phyloP scores from a whole-genome alignment of 805 yeast genomes.

The Metschnikowia baotianmanensis region DNA sequence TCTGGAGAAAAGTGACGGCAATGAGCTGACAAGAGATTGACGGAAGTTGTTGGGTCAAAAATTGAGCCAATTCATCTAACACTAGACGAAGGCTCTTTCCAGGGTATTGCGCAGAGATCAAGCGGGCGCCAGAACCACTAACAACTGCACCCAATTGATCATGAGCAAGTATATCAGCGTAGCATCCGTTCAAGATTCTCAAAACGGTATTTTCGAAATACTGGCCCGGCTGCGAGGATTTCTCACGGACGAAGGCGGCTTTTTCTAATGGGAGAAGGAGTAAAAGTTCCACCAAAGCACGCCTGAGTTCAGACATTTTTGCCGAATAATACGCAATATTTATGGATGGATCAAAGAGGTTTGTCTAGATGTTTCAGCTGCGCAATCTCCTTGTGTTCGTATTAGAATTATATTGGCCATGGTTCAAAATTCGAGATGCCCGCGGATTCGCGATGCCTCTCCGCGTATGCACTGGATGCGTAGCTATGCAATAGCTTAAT shows the following conservation, averaged over 20 bases:
- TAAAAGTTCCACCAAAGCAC: constrained; percentile 16
- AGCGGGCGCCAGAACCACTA: constrained; percentile 15
- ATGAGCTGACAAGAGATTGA: constrained; percentile 27
- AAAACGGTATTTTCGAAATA: not conserved
- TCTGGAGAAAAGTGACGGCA: constrained; percentile 63
- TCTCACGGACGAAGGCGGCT: not conserved
- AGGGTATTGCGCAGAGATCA: constrained; percentile 24
- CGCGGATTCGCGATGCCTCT: constrained; percentile 5
- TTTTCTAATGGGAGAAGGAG: constrained; percentile 16
- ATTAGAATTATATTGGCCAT: constrained; percentile 1
- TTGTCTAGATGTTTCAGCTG: not conserved
- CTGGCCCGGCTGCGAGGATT: constrained; percentile 1
- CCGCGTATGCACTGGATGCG: no score
- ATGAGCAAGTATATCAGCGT: constrained; percentile 24
- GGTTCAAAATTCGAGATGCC: constrained; percentile 1
- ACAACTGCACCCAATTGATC: constrained; percentile 21
- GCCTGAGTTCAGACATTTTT: constrained; percentile 4
- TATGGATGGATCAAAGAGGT: not conserved
- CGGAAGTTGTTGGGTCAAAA: constrained; percentile 6
- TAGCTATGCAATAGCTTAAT: no score
- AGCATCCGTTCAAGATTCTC: constrained; percentile 23
- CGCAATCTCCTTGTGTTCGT: not conserved
- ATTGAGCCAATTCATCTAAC: constrained; percentile 13
- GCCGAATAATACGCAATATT: not conserved
- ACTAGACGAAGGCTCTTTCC: constrained; percentile 19